A percentile compares a stretch with the other conserved stretches of the same genome.
phyloP scores from a whole-genome alignment of 257 asterid genomes.

The Fraxinus pennsylvanica region DNA sequence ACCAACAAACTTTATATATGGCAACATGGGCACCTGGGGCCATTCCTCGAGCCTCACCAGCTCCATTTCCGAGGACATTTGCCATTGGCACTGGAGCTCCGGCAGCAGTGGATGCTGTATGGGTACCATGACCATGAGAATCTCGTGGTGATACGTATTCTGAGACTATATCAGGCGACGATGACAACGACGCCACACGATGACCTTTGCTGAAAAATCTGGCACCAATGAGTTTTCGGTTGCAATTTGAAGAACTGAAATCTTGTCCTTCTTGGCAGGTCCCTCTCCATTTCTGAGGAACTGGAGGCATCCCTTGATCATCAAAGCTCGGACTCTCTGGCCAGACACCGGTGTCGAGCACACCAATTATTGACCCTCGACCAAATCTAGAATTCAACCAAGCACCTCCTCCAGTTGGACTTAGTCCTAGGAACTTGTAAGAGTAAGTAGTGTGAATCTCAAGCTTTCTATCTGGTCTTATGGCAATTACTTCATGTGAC shows the following conservation, averaged over 20 bases:
- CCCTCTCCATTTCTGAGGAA: conserved; percentile 79
- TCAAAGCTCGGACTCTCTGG: conserved; percentile 90
- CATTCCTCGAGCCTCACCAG: conserved; percentile 84
- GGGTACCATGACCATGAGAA: conserved; percentile 85
- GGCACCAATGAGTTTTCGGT: conserved; percentile 79
- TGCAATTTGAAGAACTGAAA: conserved; percentile 63
- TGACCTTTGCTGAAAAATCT: conserved; percentile 78
- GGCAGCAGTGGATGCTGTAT: conserved; percentile 80
- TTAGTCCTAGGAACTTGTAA: conserved; percentile 72
- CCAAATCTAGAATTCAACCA: conserved; percentile 69
- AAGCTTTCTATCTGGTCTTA: conserved; percentile 62
- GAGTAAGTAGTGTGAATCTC: conserved; percentile 82
- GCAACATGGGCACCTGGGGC: conserved; percentile 82
- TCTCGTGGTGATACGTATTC: conserved; percentile 84
- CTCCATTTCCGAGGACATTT: conserved; percentile 58
- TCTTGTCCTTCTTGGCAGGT: conserved; percentile 62
- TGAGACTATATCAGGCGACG: conserved; percentile 31
- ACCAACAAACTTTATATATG: conserved; percentile 83
- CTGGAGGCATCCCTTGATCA: conserved; percentile 68
- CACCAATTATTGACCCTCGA: conserved; percentile 71
- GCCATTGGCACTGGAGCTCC: conserved; percentile 63
- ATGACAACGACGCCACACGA: conserved; percentile 52
- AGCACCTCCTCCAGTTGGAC: conserved; percentile 48
- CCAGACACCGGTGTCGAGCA: conserved; percentile 89
- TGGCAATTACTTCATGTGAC: conserved; percentile 54